phyloP scores from a whole-genome alignment of 306 rosid species.

The Calophaca sinica region DNA sequence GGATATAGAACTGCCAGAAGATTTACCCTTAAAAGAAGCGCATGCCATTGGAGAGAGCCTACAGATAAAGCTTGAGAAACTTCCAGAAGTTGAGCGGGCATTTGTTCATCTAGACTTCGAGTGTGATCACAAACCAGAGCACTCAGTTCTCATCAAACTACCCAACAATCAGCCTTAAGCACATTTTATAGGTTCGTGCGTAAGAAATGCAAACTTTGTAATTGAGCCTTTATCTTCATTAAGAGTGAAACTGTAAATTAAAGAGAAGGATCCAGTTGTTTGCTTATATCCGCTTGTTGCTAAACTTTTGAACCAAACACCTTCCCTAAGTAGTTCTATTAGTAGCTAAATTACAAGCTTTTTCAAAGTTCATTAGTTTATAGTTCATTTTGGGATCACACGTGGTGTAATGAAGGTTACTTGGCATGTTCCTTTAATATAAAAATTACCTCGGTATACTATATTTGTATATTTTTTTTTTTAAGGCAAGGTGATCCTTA shows the following conservation, averaged over 20 bases:
- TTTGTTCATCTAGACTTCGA: constrained; percentile 98
- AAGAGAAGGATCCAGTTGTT: constrained; percentile 19
- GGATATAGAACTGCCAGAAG: constrained; percentile 93
- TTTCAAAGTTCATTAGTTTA: background rate
- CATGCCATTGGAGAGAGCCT: constrained; percentile 79
- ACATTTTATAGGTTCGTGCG: background rate
- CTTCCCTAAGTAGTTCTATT: constrained; percentile 6
- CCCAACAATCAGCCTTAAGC: constrained; percentile 62
- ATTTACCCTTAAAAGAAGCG: constrained; percentile 80
- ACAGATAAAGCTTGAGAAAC: constrained; percentile 78
- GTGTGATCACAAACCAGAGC: constrained; percentile 96
- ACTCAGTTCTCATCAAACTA: constrained; percentile 70
- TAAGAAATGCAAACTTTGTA: background rate
- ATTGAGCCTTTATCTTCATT: constrained; percentile 10
- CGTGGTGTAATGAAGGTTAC: background rate
- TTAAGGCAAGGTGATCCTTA: too few relatives aligned
- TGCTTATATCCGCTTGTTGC: background rate
- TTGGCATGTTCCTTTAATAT: background rate
- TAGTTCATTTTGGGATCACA: constrained; percentile 1
- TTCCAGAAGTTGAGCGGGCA: constrained; percentile 82
- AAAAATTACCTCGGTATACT: background rate
- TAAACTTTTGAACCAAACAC: constrained; percentile 2
- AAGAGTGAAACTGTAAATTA: background rate
- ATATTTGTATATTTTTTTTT: background rate
- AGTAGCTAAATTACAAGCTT: background rate